Conservation (phyloP, 2,329 filamentous ascomycete genomes). For the Penicillium oxalicum region DNA sequence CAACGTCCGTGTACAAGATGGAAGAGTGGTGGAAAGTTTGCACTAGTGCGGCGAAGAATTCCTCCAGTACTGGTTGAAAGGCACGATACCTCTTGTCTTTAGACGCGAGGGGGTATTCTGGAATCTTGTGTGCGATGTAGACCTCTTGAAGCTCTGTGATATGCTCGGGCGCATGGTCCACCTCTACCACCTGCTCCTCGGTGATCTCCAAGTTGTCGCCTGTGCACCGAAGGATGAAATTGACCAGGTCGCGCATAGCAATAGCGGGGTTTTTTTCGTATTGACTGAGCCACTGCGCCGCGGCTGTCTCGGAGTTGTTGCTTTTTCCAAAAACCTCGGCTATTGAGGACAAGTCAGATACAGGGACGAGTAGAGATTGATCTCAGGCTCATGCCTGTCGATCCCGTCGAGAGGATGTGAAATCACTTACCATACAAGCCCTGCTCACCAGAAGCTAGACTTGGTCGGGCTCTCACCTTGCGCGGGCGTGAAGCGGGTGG, state of each 20-base stretch:
- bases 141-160: constrained; percentile 81
- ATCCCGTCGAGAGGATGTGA: background rate
- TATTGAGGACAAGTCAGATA: constrained; percentile 28
- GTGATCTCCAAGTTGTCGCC: constrained; percentile 77
- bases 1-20: constrained; percentile 67
- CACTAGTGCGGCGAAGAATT: constrained; percentile 74
- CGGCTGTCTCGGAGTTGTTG: constrained; percentile 51
- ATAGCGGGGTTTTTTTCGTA: constrained; percentile 52
- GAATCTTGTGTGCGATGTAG: constrained; percentile 74
- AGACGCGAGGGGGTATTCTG: constrained; percentile 86
- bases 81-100: constrained; percentile 68
- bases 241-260: constrained; percentile 55
- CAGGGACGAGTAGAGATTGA: background rate
- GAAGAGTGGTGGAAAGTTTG: constrained; percentile 75
- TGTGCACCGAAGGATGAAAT: constrained; percentile 60
- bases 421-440: constrained; percentile 51
- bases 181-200: constrained; percentile 77
- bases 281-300: constrained; percentile 51
- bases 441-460: constrained; percentile 47
- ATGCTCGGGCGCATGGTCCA: constrained; percentile 75
- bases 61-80: constrained; percentile 70
- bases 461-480: constrained; percentile 49
- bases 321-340: constrained; percentile 56
- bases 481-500: constrained; percentile 42
- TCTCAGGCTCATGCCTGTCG: too few relatives aligned